Evolutionary conservation across 1,139 yeast genomes (phyloP).

Genomic region (Candida sanyaensis): DNA sequence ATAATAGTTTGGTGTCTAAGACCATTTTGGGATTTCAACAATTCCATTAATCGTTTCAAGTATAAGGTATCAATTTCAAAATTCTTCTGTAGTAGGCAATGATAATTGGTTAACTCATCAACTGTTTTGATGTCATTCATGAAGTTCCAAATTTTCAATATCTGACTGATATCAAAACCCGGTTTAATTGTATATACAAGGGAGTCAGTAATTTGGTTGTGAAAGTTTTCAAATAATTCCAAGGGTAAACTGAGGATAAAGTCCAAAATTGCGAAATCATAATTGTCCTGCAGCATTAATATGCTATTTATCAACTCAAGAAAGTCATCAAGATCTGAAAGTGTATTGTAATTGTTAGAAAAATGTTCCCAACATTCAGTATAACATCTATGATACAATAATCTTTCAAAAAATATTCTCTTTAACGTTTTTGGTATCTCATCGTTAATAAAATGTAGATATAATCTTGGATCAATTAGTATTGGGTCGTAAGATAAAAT

Average conservation of each 20-base stretch:
- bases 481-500: constrained; percentile 36
- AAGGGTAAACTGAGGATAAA: constrained; percentile 13
- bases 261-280: constrained; percentile 11
- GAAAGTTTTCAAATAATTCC: constrained; percentile 7
- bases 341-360: constrained; percentile 27
- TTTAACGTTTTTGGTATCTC: constrained; percentile 14
- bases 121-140: constrained; percentile 3
- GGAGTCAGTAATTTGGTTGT: constrained; percentile 10
- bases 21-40: background rate
- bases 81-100: background rate
- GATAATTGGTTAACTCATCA: constrained; percentile 2
- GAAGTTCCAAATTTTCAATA: constrained; percentile 2
- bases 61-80: constrained; percentile 5
- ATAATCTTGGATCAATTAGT: constrained; percentile 30
- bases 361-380: constrained; percentile 32
- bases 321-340: constrained; percentile 40
- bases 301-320: constrained; percentile 20
- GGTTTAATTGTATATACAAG: constrained; percentile 6
- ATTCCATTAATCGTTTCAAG: constrained; percentile 8
- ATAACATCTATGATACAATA: constrained; percentile 35
- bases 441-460: constrained; percentile 19
- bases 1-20: background rate
- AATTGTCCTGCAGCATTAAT: constrained; percentile 4
- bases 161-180: constrained; percentile 1
- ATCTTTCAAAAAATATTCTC: constrained; percentile 25